Evolutionary conservation across 441 rosid genomes (phyloP), one percentile per base, ranked within the genome.

Genomic region (Erodium trifolium): DNA sequence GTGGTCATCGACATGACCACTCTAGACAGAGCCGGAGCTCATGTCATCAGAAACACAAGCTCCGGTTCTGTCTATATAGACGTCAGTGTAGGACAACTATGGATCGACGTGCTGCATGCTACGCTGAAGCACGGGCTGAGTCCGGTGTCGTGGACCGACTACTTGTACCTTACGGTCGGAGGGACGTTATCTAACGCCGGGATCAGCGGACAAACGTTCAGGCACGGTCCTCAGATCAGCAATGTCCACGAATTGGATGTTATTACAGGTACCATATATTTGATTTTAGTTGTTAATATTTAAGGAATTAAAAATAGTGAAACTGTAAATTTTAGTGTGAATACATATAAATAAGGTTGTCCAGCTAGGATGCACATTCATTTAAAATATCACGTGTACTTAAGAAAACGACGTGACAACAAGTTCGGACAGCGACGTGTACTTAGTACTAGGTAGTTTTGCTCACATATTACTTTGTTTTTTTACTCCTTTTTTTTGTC

Each of bases 101-200:
- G 99, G 99, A 79, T 86, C 60, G 92, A 94, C 69, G 96, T 91
- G 74, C 23, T 94, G 45, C 69, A 78, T 51, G 82, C 74, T 55
- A 75, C 91, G 14, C 16, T 79, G 67, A 64, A 73, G 66, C 78
- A 74, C 66, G 97, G 97, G 31, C 78, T 89, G 55, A 79, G 96
- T 35, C 96, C 99, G 39, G 81, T 79, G 53, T 82, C 96, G 11
- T 93, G 88, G 88, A 89, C 99, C 0, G 99, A 93, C 69, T 93
- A 89, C 65, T 73, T 93, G 85, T 80, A 90, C 76, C 83, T 93
- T 2, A 91, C 84, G 10, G 93, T 91, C 0, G 99, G 97, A 1
- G 99, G 99, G 47, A 94, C 99, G 4, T 92, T 94, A 45, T 90
- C 97, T 5, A 89, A 94, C 68, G 97, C 90, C 4, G 99, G 99